Evolutionary conservation across 495 filamentous ascomycete genomes (phyloP), one percentile per base, ranked within the genome.

Genomic region (Penicillium lagena): DNA sequence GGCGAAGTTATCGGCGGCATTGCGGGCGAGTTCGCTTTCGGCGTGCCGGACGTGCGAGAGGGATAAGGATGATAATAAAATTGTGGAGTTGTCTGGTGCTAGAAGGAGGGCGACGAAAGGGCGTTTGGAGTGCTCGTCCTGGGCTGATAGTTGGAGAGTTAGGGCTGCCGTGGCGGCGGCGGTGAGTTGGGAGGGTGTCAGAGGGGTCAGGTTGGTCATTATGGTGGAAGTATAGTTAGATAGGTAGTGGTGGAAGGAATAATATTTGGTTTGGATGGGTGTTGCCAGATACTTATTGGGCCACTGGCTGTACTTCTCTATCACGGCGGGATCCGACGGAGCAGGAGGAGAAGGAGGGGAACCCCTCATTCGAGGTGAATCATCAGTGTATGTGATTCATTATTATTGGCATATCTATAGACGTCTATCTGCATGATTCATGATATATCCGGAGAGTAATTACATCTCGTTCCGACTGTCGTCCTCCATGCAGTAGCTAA

Each of bases 21-120:
- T 60, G 39, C 74, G 65, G 0, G 74, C 76, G 0, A 78, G 61
- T 38, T 68, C 69, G 44, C 61, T 63, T 45, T 78, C 76, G 0
- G 75, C 73, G 50, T 78, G 76, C 35, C 76, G 72, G n/a, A 78
- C 73, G 46, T 77, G 72, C 31, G 75, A 75, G 11, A 77, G 51
- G n/a, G 72, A 75, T 42, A 68, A 65, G 14, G 75, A 74, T 31
- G 58, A 60, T 42, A 73, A 51, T 10, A 77, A 46, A 7, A 73
- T 60, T 1, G 71, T 75, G 50, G 64, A 54, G 44, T 77, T 75
- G 50, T 77, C 72, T 6, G 74, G 69, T 6, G 58, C 71, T 8
- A 77, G 51, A 10, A 79, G 59, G 29, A 68, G 62, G 7, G 70
- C 72, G 1, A 68, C 67, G 48, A 77, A 79, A 4, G 75, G 74